phyloP scores from a whole-genome alignment of 106 monocot species.

The Dendrobium nobile region DNA sequence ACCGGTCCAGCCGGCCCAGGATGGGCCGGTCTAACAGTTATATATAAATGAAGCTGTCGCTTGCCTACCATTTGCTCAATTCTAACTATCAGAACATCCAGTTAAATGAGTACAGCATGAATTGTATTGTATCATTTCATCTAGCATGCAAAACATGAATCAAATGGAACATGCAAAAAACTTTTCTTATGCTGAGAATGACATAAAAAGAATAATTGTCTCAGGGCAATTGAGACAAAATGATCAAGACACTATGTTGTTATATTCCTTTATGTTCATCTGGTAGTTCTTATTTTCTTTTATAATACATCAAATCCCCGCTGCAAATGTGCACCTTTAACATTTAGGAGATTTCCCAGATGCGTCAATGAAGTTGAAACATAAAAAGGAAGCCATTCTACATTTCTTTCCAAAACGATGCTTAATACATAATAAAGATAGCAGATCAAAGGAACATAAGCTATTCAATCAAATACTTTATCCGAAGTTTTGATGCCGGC shows the following conservation, averaged over 20 bases:
- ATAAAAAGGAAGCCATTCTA: no score
- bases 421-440: no score
- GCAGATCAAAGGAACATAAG: no score
- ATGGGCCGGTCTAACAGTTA: no score
- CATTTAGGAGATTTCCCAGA: no score
- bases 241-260: neutral
- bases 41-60: neutral
- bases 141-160: neutral
- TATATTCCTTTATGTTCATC: neutral
- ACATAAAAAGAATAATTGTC: neutral
- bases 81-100: neutral
- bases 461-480: no score
- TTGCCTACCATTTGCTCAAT: neutral
- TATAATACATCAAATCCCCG: neutral
- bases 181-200: neutral
- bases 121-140: neutral
- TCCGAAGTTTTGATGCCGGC: no score
- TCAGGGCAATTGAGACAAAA: neutral
- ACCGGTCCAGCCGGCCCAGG: no score
- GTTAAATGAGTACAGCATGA: neutral
- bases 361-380: no score
- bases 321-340: no score
- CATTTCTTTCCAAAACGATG: no score
- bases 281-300: neutral
- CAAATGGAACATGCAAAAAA: neutral